Evolutionary conservation across 202 grass and related monocot species (phyloP).

Genomic region (Brachypodium distachyon): DNA sequence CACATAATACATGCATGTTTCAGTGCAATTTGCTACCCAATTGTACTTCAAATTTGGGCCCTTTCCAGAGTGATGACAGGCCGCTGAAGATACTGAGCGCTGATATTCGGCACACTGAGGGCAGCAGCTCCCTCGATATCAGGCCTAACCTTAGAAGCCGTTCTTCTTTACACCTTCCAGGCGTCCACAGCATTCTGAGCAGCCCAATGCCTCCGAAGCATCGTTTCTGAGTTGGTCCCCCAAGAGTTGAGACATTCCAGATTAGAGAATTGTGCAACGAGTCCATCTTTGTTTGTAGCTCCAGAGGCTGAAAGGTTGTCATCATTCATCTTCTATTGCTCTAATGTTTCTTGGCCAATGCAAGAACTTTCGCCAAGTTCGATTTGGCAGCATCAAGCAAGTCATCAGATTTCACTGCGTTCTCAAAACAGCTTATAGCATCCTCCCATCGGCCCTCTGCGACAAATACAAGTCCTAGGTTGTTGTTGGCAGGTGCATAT

Average conservation of each 20-base stretch:
- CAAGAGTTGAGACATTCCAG: neutral
- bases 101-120: neutral
- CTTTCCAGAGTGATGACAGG: neutral
- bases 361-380: slow-evolving; percentile 54
- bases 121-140: neutral
- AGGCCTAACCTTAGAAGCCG: neutral
- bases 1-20: neutral
- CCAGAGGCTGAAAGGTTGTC: neutral
- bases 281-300: neutral
- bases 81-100: neutral
- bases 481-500: slow-evolving; percentile 89
- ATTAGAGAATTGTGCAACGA: neutral
- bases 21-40: neutral
- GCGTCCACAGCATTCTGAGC: neutral
- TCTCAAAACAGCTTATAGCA: slow-evolving; percentile 70
- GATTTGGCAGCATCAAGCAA: slow-evolving; percentile 90
- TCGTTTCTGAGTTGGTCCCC: neutral
- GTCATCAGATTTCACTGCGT: slow-evolving; percentile 67
- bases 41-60: neutral
- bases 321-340: slow-evolving; percentile 16
- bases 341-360: slow-evolving; percentile 44
- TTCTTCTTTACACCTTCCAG: neutral
- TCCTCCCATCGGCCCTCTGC: slow-evolving; percentile 64
- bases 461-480: slow-evolving; percentile 77
- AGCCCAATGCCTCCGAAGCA: neutral